Conservation (phyloP, 768 basidiomycete species). For the Lepiota subincarnata region DNA sequence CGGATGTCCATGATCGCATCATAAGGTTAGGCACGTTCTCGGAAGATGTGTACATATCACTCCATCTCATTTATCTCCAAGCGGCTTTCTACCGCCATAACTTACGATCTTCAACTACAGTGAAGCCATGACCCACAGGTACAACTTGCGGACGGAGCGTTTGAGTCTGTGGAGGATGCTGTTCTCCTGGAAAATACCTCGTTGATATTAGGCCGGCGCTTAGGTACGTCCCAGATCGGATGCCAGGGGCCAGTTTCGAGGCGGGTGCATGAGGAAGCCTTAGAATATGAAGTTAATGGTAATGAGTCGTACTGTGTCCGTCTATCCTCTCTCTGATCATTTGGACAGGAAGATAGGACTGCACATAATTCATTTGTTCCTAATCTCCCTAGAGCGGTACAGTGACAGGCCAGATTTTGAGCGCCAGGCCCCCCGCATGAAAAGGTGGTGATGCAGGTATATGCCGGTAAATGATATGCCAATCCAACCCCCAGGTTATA, state of each 20-base stretch:
- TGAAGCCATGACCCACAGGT: conserved; percentile 1
- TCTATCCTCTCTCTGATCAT: neutral
- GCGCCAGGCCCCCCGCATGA: neutral
- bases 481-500: neutral
- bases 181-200: conserved; percentile 24
- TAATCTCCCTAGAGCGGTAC: neutral
- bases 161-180: neutral
- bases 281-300: conserved; percentile 11
- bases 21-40: neutral
- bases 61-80: neutral
- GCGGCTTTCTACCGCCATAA: neutral
- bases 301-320: neutral
- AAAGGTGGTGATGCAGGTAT: neutral
- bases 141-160: neutral
- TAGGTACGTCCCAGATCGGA: conserved; percentile 30
- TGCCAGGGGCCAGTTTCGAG: conserved; percentile 31
- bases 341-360: neutral
- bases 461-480: conserved; percentile 4
- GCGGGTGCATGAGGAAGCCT: conserved; percentile 21
- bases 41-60: neutral
- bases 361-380: neutral
- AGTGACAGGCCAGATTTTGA: neutral
- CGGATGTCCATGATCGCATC: neutral
- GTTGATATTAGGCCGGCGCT: conserved; percentile 27
- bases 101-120: conserved; percentile 4